Evolutionary conservation across 2,329 filamentous ascomycete species (phyloP), one percentile per base, ranked within the genome.

Genomic region (Cercospora brassicicola): DNA sequence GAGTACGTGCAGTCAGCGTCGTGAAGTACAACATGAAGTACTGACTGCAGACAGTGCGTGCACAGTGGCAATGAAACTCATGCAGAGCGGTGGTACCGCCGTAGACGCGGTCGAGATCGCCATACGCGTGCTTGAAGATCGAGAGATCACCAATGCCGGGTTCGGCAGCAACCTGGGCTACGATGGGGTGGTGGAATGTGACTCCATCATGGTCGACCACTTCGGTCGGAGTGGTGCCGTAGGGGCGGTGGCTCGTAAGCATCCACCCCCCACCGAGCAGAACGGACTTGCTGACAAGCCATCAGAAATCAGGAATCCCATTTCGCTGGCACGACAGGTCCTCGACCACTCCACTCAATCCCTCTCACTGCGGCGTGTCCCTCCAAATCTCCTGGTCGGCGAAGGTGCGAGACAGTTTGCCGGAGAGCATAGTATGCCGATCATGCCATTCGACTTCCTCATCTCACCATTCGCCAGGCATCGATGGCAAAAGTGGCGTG

Each of bases 121-220:
- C 31, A 89, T 99, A 74, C 91, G 90, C 73, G 85, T 92, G 20
- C 88, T 99, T 18, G 95, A 99, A 48, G 92, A 99, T 78, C 90
- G 91, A 66, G 93, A 97, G 75, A 96, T 99, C 72, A 99, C 96
- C 39, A 99, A 99, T 78, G 92, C 94, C 42, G 95, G 95, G 0
- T 98, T 91, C 78, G 95, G 96, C 57, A 99, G 95, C 81, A 99
- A 99, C 75, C 83, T 99, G 26, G 90, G 92, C 55, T 91, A 96
- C 70, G 91, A 97, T 73, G 95, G 95, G 1, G 87, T 89, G 0
- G 95, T 98, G 11, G 95, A 99, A 79, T 96, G 94, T 74, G 95
- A 99, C 82, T 95, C 95, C 65, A 94, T 93, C 0, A 87, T 99
- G 64, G 91, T 99, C 48, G 94, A 99, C 76, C 91, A 98, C 78